A percentile compares a stretch with the other conserved stretches of the same genome.
These are phyloP conservation scores for Xanthoconium purpureum DNA, from an alignment of 768 basidiomycete species.

Conservation along the genomic window DNA sequence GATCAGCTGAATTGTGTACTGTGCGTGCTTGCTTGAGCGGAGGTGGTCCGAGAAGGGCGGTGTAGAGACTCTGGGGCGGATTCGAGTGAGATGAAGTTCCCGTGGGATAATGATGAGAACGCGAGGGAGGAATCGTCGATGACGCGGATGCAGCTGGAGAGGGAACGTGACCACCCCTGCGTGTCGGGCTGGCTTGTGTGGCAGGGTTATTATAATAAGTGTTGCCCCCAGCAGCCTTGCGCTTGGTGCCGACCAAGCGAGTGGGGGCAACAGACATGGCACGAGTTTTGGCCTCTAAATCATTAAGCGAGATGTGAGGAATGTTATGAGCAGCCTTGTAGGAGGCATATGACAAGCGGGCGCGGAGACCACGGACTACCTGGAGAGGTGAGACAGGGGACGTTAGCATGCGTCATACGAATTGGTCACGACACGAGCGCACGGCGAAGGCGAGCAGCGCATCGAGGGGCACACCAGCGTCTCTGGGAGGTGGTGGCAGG, in stretches of 20 bases:
- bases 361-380: conserved; percentile 78
- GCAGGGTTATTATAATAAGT: conserved; percentile 53
- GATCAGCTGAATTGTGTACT: conserved; percentile 71
- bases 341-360: conserved; percentile 78
- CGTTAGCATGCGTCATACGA: conserved; percentile 19
- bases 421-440: conserved; percentile 8
- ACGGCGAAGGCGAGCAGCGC: neutral
- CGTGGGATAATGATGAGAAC: conserved; percentile 43
- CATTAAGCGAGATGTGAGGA: conserved; percentile 59
- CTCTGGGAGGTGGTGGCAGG: conserved; percentile 1
- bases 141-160: conserved; percentile 30
- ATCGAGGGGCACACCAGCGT: conserved; percentile 1
- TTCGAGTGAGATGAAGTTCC: conserved; percentile 35
- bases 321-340: conserved; percentile 81
- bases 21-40: conserved; percentile 73
- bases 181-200: conserved; percentile 41
- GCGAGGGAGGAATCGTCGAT: conserved; percentile 33
- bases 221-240: conserved; percentile 41
- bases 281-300: conserved; percentile 63
- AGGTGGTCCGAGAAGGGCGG: conserved; percentile 75
- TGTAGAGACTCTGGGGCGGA: conserved; percentile 60
- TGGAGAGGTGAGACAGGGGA: conserved; percentile 38
- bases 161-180: conserved; percentile 46
- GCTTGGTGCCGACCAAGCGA: conserved; percentile 59
- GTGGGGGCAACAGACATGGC: conserved; percentile 43